Evolutionary conservation across 257 asterid species (phyloP), one percentile per base, ranked within the genome.

Genomic region (Solanum bulbocastanum): DNA sequence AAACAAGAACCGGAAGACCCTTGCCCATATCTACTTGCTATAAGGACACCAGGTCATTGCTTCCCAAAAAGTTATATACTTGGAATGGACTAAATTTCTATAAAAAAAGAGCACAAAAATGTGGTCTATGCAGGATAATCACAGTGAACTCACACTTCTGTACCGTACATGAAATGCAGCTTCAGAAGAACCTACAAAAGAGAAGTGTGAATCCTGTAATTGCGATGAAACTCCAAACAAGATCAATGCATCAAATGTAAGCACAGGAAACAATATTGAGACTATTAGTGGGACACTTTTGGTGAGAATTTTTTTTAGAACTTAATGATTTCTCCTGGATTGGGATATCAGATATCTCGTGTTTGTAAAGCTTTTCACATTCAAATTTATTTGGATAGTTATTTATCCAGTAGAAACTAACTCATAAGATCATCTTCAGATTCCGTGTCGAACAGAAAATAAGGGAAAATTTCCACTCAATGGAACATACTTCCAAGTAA

Each of bases 401-500:
- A 83, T 35, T 23, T 83, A 37, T 37, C 42, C 12, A 16, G n/a
- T 58, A 76, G 66, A 76, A 76, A 82, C 8, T 84, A 35, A 88
- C 46, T 40, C 25, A 8, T 68, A 37, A 65, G 52, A 71, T 13
- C 32, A 30, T 88, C 18, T 33, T 84, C 87, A 91, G 91, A 82
- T 91, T 36, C 91, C 91, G 0, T 86, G 69, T 13, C 88, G 91
- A 83, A 85, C 90, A 83, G 89, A 88, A 52, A 79, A 74, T 44
- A 78, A 88, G 75, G 93, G 89, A 76, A 66, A 36, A n/a, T 89
- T 91, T 87, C 90, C 90, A 6, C 92, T 90, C 16, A 87, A 90
- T 62, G 91, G 90, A 46, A 90, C 90, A 33, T 90, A 35, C 68
- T 91, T 91, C 83, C 93, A 91, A 84, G 87, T 68, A 60, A 91